Evolutionary conservation across 371 early-diverging fungal genomes (phyloP).

Genomic region (Amoeboaphelidium protococcarum): DNA sequence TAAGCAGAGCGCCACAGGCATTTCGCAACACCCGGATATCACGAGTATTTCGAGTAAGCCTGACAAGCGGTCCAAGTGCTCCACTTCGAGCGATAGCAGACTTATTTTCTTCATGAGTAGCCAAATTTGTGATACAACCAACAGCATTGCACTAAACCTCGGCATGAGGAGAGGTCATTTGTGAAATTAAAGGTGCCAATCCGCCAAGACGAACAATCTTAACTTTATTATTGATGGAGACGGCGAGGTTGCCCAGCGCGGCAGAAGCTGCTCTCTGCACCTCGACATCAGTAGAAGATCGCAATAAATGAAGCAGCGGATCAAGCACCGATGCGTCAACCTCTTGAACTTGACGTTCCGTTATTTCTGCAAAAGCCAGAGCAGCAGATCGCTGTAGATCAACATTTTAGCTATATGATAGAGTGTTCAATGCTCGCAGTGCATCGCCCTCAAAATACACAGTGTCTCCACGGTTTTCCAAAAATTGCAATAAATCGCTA

Average conservation of each 20-base stretch:
- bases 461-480: constrained; percentile 46
- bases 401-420: constrained; percentile 58
- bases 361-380: constrained; percentile 69
- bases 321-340: constrained; percentile 49
- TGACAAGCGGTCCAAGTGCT: constrained; percentile 41
- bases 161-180: constrained; percentile 57
- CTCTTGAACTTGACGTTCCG: constrained; percentile 52
- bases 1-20: constrained; percentile 71
- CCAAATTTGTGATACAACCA: constrained; percentile 80
- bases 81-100: constrained; percentile 57
- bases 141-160: constrained; percentile 89
- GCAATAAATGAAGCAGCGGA: constrained; percentile 50
- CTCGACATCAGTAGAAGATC: constrained; percentile 46
- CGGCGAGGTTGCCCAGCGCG: constrained; percentile 68
- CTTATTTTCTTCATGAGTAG: constrained; percentile 73
- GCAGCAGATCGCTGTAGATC: constrained; percentile 69
- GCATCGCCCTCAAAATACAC: constrained; percentile 70
- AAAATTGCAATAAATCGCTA: constrained; percentile 42
- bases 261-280: constrained; percentile 69
- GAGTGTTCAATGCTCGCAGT: constrained; percentile 43
- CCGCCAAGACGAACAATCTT: constrained; percentile 62
- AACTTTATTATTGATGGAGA: constrained; percentile 51
- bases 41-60: constrained; percentile 42
- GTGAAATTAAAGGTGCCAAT: constrained; percentile 58
- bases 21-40: constrained; percentile 73